Percentiles rank a stretch among this genome's conserved stretches.
Conservation (phyloP, 805 yeast genomes). For the Zygoascus biomembranicola region DNA sequence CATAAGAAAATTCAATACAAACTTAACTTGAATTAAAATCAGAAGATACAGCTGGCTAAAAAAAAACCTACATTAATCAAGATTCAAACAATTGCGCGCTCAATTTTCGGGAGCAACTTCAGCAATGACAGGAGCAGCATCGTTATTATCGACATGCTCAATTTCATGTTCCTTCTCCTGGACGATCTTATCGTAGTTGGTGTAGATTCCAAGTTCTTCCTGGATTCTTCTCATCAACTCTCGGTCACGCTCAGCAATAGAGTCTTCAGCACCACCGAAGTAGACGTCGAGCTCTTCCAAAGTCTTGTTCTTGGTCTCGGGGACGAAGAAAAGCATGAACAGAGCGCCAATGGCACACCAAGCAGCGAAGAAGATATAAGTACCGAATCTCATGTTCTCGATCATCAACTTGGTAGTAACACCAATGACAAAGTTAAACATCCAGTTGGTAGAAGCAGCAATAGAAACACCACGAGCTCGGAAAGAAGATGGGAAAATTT, state of each 20-base stretch:
- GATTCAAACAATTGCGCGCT: too few relatives aligned
- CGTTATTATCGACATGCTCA: conserved; percentile 9
- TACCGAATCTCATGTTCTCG: conserved; percentile 18
- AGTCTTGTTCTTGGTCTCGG: conserved; percentile 64
- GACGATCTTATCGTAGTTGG: conserved; percentile 10
- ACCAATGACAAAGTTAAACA: conserved; percentile 38
- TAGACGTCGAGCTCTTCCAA: conserved; percentile 59
- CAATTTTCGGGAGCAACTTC: too few relatives aligned
- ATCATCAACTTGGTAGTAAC: conserved; percentile 21
- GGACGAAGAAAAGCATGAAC: conserved; percentile 41
- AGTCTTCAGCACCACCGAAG: conserved; percentile 15
- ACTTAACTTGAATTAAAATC: too few relatives aligned
- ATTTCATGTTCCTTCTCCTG: conserved; percentile 5
- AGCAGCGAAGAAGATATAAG: conserved; percentile 26
- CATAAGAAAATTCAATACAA: too few relatives aligned
- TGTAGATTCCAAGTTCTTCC: conserved; percentile 17
- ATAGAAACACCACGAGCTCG: conserved; percentile 62
- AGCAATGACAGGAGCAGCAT: background rate
- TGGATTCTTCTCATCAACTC: conserved; percentile 19
- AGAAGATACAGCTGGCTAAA: too few relatives aligned
- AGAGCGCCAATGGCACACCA: conserved; percentile 19
- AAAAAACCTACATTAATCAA: too few relatives aligned
- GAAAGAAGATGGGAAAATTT: conserved; percentile 54
- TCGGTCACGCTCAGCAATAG: conserved; percentile 18
- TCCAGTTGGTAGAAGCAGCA: conserved; percentile 62